These are phyloP conservation scores for Solanum infundibuliforme DNA, from an alignment of 257 asterid species.

Conservation along the genomic window DNA sequence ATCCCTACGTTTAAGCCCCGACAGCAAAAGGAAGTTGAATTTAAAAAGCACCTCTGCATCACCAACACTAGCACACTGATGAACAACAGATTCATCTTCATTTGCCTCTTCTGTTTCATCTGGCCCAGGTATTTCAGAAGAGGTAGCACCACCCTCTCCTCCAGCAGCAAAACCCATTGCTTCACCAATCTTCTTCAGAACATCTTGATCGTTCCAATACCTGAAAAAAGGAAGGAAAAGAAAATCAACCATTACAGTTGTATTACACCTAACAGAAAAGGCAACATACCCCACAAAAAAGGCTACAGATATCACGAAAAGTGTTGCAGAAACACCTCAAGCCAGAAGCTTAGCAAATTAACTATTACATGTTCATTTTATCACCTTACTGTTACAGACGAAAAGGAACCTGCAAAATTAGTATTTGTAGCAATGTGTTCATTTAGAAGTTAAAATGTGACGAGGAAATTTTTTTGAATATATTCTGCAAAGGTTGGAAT, in stretches of 20 bases:
- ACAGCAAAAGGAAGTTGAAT: neutral
- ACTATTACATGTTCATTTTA: neutral
- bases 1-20: neutral
- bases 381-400: neutral
- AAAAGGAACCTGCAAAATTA: neutral
- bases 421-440: neutral
- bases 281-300: neutral
- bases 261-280: neutral
- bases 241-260: neutral
- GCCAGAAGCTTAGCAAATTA: neutral
- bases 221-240: conserved; percentile 19
- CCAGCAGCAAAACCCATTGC: conserved; percentile 84
- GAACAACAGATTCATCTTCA: conserved; percentile 88
- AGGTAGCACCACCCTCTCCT: conserved; percentile 51
- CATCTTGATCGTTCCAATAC: conserved; percentile 90
- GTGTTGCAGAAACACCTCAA: neutral
- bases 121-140: conserved; percentile 51
- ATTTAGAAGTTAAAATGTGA: neutral
- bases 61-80: conserved; percentile 81
- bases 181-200: conserved; percentile 79
- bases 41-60: conserved; percentile 58
- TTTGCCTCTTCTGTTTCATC: conserved; percentile 67
- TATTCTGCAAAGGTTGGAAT: neutral
- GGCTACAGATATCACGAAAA: neutral
- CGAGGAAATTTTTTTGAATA: neutral